Evolutionary conservation across 495 filamentous ascomycete species (phyloP), one percentile per base, ranked within the genome.

Genomic region (Xylaria venustula): DNA sequence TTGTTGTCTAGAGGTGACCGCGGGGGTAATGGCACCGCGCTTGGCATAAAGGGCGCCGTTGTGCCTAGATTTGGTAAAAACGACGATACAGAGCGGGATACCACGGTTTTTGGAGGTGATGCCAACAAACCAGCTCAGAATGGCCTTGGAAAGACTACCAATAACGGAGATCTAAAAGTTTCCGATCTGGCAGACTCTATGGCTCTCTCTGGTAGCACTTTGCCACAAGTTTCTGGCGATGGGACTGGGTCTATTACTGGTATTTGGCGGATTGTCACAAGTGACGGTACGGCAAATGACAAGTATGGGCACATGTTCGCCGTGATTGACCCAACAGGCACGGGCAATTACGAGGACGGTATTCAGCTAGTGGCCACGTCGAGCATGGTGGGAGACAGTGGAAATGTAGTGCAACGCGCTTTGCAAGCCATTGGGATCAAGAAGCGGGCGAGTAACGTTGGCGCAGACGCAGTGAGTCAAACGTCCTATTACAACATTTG

Each of bases 351-450:
- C 42, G 30, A 45, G 11, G 23, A 46, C 19, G 54, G 54, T 14
- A 58, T 20, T 2, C 54, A 58, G 54, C 54, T 58, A 2, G 22
- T 25, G 19, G 54, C 54, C 25, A 58, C 41, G 23, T 58, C 54
- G 11, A n/a, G 4, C 22, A 46, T 58, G 54, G 54, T 58, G 2
- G 54, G 54, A 6, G 19, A 58, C 23, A 1, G 25, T 19, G 54
- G 54, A 25, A 58, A 58, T 25, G 54, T 58, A 2, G 54, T 58
- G 42, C 54, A 58, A 42, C 54, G 54, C n/a, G 54, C 54, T 17
- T 20, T 58, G 6, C 54, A 48, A 20, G 54, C 54, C 25, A 26
- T 58, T 15, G 54, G 54, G 6, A 48, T 58, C 42, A n/a, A 26
- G 54, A 58, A 48, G 42, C 54, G 54, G 3, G 54, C 54, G n/a